These are phyloP conservation scores for Pseudogymnoascus sp. DNA, from an alignment of 2,329 filamentous ascomycete genomes.

Conservation along the genomic window DNA sequence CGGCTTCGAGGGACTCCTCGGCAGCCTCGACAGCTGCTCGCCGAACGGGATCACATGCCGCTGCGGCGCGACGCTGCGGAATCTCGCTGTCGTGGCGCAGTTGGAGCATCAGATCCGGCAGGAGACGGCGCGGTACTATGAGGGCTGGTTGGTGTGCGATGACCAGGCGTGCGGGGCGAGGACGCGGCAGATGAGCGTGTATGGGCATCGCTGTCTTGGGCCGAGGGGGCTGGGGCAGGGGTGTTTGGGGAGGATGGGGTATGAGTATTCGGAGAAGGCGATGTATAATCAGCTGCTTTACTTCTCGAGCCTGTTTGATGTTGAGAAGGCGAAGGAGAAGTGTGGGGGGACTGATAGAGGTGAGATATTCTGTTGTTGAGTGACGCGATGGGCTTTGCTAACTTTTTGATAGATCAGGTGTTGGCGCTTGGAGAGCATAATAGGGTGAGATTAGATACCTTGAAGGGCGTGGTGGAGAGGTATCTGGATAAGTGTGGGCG, in stretches of 20 bases:
- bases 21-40: conserved; percentile 52
- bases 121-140: conserved; percentile 79
- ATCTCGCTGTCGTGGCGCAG: conserved; percentile 73
- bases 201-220: conserved; percentile 82
- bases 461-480: conserved; percentile 69
- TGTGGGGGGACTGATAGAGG: conserved; percentile 42
- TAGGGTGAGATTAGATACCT: conserved; percentile 65
- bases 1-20: conserved; percentile 67
- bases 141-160: conserved; percentile 84
- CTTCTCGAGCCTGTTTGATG: conserved; percentile 77
- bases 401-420: conserved; percentile 38
- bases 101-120: conserved; percentile 76
- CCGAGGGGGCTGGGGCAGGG: conserved; percentile 77
- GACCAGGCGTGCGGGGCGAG: conserved; percentile 79
- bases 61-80: conserved; percentile 59
- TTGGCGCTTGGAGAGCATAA: conserved; percentile 74
- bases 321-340: conserved; percentile 64
- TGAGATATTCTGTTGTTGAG: conserved; percentile 14
- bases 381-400: conserved; percentile 14
- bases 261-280: conserved; percentile 79
- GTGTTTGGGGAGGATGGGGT: conserved; percentile 80
- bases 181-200: conserved; percentile 88
- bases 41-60: conserved; percentile 70
- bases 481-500: conserved; percentile 86
- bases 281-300: conserved; percentile 95